Evolutionary conservation across 257 asterid species (phyloP).

Genomic region (Solanum sitiens): DNA sequence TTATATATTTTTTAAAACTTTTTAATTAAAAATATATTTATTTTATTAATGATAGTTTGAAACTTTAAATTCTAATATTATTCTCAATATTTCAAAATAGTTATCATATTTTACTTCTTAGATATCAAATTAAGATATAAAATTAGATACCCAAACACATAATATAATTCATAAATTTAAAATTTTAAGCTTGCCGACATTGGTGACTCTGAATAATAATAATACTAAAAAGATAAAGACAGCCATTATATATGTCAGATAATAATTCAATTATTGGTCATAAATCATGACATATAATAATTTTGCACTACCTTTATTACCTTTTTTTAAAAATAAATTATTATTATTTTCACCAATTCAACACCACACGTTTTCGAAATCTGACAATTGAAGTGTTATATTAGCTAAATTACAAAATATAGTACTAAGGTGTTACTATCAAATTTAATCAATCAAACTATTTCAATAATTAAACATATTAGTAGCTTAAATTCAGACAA

Average conservation of each 20-base stretch:
- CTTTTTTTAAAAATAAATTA: not conserved
- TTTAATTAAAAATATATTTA: no score
- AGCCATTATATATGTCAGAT: not conserved
- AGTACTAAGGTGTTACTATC: not conserved
- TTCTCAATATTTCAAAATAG: fast-evolving
- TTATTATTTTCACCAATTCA: not conserved
- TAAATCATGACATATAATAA: not conserved
- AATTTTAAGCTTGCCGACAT: not conserved
- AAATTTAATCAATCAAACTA: not conserved
- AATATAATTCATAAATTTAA: not conserved
- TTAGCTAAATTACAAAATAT: not conserved
- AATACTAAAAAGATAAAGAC: not conserved
- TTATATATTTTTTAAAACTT: no score
- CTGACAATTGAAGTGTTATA: not conserved
- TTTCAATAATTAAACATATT: not conserved
- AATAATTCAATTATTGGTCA: not conserved
- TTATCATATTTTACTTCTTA: not conserved
- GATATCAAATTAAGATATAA: no score
- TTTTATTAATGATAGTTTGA: no score
- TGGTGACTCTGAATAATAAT: no score
- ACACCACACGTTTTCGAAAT: not conserved
- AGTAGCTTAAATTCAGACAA: not conserved
- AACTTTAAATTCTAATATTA: no score
- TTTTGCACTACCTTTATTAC: not conserved
- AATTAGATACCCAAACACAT: fast-evolving